Base-by-base conservation (phyloP, 1,284 basidiomycete genomes). In the Sanguinoderma infundibulare region DNA sequence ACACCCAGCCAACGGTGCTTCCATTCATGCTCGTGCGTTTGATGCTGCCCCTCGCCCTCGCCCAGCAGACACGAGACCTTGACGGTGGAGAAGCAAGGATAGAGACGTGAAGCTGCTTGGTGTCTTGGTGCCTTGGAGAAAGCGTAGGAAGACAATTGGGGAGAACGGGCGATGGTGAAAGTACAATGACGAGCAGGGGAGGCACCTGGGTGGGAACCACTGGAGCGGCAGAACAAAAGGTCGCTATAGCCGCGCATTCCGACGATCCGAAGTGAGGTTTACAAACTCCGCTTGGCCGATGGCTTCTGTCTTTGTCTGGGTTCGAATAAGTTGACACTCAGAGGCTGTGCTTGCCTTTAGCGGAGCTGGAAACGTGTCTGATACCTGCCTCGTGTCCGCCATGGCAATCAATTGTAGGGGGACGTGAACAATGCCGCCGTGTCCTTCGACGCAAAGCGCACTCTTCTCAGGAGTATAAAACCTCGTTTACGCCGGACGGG, bases 381-480 rank as follows among this genome's bases (percentile, higher is more conserved):
- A 49, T 32, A 20, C n/a, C 28, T 6, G 52, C 52, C 52, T 53
- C 52, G 52, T 53, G 46, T 32, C n/a, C n/a, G 20, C 46, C 2
- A 28, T 17, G 46, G 28, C 7, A 26, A 49, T 49, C 32, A 32
- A 30, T 49, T 32, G 51, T 20, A 20, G 17, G 34, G 28, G n/a
- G n/a, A n/a, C 46, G 35, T 26, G 35, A 28, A 57, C 55, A 57
- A 57, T 57, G 30, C 47, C n/a, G 35, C 17, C 14, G 17, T 26
- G 36, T 49, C 34, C 34, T 47, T 47, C 30, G 24, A 30, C 38
- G 51, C 36, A 52, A 10, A 44, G 15, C 32, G 22, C 36, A n/a
- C 39, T 30, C 20, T 20, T 2, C 39, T 46, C 42, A 26, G 34
- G 54, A 15, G 54, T 57, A 57, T 57, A 57, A 50, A 50, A 12